Percentiles rank a stretch among this genome's conserved stretches.
These are phyloP conservation scores for Platismatia glauca DNA, from an alignment of 495 filamentous ascomycete species.

Conservation along the genomic window DNA sequence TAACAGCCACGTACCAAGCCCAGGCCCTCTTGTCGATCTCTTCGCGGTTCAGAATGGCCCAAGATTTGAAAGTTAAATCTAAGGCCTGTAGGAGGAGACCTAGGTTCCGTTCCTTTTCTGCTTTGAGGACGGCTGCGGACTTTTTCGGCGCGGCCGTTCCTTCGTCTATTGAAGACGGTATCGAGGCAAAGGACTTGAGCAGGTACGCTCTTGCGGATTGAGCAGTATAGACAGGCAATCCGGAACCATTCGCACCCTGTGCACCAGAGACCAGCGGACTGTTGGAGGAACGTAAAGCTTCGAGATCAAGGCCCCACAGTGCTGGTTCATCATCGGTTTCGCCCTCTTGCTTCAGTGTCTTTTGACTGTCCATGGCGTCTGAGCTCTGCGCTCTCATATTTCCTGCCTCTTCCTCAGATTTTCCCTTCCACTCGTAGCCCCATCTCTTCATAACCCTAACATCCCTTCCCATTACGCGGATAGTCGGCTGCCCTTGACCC, in stretches of 20 bases:
- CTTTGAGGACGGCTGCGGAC: slow-evolving; percentile 32
- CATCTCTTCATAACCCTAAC: slow-evolving; percentile 65
- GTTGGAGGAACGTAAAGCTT: slow-evolving; percentile 44
- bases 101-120: slow-evolving; percentile 58
- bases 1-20: slow-evolving; percentile 68
- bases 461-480: slow-evolving; percentile 62
- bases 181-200: slow-evolving; percentile 29
- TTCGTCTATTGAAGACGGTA: not conserved
- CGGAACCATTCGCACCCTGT: slow-evolving; percentile 18
- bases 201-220: slow-evolving; percentile 45
- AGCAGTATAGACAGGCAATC: slow-evolving; percentile 58
- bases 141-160: slow-evolving; percentile 16
- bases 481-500: slow-evolving; percentile 63
- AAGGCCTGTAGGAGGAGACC: slow-evolving; percentile 56
- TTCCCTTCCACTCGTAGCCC: slow-evolving; percentile 59
- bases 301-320: slow-evolving; percentile 73
- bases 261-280: slow-evolving; percentile 14
- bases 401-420: slow-evolving; percentile 24
- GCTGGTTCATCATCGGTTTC: slow-evolving; percentile 41
- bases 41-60: slow-evolving; percentile 47
- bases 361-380: slow-evolving; percentile 19
- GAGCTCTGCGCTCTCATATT: slow-evolving; percentile 12
- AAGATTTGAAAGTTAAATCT: slow-evolving; percentile 60
- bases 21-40: slow-evolving; percentile 70
- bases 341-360: slow-evolving; percentile 29